Evolutionary conservation across 208 protist genomes (phyloP).

Genomic region (Crithidia sp.): DNA sequence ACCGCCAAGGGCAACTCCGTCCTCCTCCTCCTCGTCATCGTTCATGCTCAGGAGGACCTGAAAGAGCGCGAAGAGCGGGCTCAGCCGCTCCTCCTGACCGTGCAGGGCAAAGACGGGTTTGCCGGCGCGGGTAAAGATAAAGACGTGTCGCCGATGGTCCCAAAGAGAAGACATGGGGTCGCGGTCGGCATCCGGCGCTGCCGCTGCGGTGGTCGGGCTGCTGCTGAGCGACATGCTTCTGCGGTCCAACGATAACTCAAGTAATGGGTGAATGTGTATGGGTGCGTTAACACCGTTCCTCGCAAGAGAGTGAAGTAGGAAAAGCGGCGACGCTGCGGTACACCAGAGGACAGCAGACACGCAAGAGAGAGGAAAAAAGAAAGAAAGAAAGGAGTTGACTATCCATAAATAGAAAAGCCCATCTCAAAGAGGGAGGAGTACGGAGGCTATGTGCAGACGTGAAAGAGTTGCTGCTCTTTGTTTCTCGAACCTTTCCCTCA

Average conservation of each 20-base stretch:
- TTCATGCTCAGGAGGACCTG: constrained; percentile 67
- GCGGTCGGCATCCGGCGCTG: too few species aligned
- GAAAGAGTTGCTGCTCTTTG: too few species aligned
- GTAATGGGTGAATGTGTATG: too few species aligned
- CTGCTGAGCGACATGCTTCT: constrained; percentile 3
- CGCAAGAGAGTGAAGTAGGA: too few species aligned
- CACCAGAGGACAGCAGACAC: too few species aligned
- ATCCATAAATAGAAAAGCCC: too few species aligned
- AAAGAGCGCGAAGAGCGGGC: constrained; percentile 72
- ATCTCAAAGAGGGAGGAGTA: too few species aligned
- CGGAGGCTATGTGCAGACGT: too few species aligned
- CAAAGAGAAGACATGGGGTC: constrained; percentile 31
- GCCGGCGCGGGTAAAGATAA: constrained; percentile 87
- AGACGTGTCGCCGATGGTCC: constrained; percentile 71
- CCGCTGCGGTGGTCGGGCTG: neutral
- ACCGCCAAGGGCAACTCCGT: neutral
- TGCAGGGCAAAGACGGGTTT: constrained; percentile 86
- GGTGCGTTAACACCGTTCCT: too few species aligned
- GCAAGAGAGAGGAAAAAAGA: neutral
- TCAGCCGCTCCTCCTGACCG: constrained; percentile 53
- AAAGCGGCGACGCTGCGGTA: too few species aligned
- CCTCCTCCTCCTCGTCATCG: constrained; percentile 4
- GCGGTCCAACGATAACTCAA: neutral
- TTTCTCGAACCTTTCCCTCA: too few species aligned
- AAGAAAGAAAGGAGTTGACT: neutral